These are phyloP conservation scores for Bipolaris victoriae DNA, from an alignment of 2,329 filamentous ascomycete genomes.

Conservation along the genomic window DNA sequence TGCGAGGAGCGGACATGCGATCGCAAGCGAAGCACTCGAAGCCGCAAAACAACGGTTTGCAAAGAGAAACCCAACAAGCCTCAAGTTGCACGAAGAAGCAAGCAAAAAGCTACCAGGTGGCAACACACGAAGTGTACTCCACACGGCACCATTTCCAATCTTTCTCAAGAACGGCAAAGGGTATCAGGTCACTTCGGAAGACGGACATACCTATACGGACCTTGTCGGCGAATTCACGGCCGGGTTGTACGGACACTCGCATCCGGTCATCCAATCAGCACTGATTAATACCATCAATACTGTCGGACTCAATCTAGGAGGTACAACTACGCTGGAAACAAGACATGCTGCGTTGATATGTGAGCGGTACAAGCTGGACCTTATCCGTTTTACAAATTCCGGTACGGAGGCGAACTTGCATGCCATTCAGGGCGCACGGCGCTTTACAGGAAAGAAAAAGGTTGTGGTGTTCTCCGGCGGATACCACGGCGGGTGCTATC, in stretches of 20 bases:
- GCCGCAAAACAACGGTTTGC: constrained; percentile 26
- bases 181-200: constrained; percentile 37
- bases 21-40: constrained; percentile 21
- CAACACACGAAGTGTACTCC: constrained; percentile 48
- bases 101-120: constrained; percentile 45
- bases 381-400: constrained; percentile 38
- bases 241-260: constrained; percentile 39
- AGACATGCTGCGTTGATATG: constrained; percentile 31
- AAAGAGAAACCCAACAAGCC: constrained; percentile 29
- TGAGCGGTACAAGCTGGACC: constrained; percentile 29
- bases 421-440: constrained; percentile 51
- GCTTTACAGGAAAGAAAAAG: constrained; percentile 51
- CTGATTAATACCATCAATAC: constrained; percentile 30
- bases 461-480: constrained; percentile 57
- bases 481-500: constrained; percentile 63
- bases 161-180: constrained; percentile 39
- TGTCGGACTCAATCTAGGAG: constrained; percentile 45
- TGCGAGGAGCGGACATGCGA: constrained; percentile 16
- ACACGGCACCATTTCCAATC: constrained; percentile 48
- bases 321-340: constrained; percentile 28
- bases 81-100: constrained; percentile 39
- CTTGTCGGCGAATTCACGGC: constrained; percentile 39
- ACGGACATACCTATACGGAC: constrained; percentile 41
- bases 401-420: constrained; percentile 40
- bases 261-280: constrained; percentile 31